Percentiles rank a stretch among this genome's conserved stretches.
These are phyloP conservation scores for Calycina herbarum DNA, from an alignment of 2,329 filamentous ascomycete species.

Conservation along the genomic window DNA sequence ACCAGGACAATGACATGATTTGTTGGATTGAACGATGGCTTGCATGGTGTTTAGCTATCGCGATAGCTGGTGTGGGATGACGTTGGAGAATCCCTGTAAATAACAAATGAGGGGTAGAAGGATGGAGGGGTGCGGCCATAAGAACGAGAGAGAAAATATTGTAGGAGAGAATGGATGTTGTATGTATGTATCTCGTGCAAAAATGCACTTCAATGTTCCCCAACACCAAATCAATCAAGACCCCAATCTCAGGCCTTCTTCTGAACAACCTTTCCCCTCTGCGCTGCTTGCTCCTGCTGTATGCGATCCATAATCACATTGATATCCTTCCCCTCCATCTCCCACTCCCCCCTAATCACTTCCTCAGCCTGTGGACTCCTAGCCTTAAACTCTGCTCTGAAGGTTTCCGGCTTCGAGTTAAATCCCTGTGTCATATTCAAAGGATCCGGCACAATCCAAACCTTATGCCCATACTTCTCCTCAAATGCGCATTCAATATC, in stretches of 20 bases:
- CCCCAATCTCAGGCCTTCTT: background rate
- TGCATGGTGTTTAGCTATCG: background rate
- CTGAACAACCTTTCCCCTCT: constrained; percentile 8
- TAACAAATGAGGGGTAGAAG: background rate
- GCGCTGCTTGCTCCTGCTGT: constrained; percentile 10
- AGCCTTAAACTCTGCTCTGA: constrained; percentile 8
- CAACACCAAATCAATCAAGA: background rate
- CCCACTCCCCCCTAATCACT: constrained; percentile 10
- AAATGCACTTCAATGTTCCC: background rate
- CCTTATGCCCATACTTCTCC: constrained; percentile 8
- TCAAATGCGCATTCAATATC: constrained; percentile 14
- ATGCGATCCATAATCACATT: constrained; percentile 12
- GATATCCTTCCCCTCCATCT: constrained; percentile 11
- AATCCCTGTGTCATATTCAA: constrained; percentile 13
- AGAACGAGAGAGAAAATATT: no score
- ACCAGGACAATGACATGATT: background rate
- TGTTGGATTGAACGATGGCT: background rate
- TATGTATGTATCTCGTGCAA: no score
- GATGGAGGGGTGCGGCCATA: no score
- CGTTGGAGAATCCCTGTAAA: background rate
- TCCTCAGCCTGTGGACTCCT: constrained; percentile 6
- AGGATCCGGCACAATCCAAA: constrained; percentile 12
- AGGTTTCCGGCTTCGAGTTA: constrained; percentile 12
- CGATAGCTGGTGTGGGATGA: background rate
- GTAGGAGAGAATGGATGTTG: no score